A percentile compares a stretch with the other conserved stretches of the same genome.
Conservation (phyloP, 2,329 filamentous ascomycete genomes). For the Calonectria pseudoturangicola region DNA sequence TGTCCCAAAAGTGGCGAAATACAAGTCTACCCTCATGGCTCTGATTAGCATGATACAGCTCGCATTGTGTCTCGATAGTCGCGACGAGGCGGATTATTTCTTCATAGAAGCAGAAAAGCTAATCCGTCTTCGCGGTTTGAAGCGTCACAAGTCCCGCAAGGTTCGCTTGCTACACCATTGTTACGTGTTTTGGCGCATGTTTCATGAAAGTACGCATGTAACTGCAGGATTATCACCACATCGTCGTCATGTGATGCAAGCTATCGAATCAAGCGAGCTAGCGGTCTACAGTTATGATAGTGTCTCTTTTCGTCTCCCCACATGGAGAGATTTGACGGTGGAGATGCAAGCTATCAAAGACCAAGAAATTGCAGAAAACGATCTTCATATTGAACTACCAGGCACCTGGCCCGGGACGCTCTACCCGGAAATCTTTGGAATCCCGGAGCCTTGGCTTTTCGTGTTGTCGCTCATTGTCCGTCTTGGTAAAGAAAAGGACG, state of each 20-base stretch:
- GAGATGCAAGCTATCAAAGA: slow-evolving; percentile 8
- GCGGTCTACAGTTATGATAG: neutral
- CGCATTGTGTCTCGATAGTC: neutral
- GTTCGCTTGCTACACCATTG: neutral
- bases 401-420: neutral
- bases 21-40: neutral
- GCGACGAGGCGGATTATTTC: neutral
- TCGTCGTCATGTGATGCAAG: neutral
- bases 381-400: neutral
- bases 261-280: neutral
- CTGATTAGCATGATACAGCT: slow-evolving; percentile 7
- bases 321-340: neutral
- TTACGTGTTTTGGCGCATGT: slow-evolving; percentile 12
- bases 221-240: neutral
- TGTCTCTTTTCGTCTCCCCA: neutral
- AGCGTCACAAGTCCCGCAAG: slow-evolving; percentile 1
- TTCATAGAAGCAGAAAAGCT: neutral
- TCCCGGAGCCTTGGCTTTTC: neutral
- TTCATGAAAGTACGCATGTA: neutral
- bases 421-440: neutral
- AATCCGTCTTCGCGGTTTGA: neutral
- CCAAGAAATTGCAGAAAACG: neutral
- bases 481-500: neutral
- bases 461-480: neutral
- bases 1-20: neutral